These are phyloP conservation scores for Harrya chromipes DNA, from an alignment of 768 basidiomycete species.

Conservation along the genomic window DNA sequence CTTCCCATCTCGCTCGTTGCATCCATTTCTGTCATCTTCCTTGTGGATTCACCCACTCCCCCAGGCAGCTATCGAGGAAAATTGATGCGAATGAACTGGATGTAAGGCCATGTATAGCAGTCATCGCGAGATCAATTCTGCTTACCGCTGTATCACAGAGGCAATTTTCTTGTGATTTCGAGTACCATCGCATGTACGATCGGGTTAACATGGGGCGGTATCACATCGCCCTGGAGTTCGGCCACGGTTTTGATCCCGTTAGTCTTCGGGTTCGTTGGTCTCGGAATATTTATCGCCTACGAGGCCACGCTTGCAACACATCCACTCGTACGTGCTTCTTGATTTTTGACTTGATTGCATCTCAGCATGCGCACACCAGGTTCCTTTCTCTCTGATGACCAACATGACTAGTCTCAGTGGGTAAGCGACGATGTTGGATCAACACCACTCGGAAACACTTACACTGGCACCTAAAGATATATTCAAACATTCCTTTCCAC, in stretches of 20 bases:
- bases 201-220: conserved; percentile 43
- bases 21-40: conserved; percentile 23
- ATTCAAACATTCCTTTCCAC: conserved; percentile 24
- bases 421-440: neutral
- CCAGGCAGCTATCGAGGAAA: conserved; percentile 34
- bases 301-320: conserved; percentile 32
- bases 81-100: conserved; percentile 40
- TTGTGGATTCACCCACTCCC: conserved; percentile 36
- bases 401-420: conserved; percentile 32
- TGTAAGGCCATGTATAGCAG: conserved; percentile 27
- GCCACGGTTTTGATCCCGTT: conserved; percentile 42
- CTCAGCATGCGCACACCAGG: neutral
- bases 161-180: conserved; percentile 40
- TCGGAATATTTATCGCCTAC: conserved; percentile 39
- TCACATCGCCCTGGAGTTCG: conserved; percentile 41
- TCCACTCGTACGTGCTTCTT: conserved; percentile 16
- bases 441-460: conserved; percentile 4
- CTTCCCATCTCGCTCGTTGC: conserved; percentile 37
- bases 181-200: conserved; percentile 36
- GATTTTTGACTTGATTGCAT: too few relatives aligned
- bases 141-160: conserved; percentile 25
- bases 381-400: conserved; percentile 17
- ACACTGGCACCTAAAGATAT: conserved; percentile 14
- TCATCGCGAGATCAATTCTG: too few relatives aligned
- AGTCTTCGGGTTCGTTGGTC: conserved; percentile 37